These are phyloP conservation scores for Dactylellina leptospora DNA, from an alignment of 2,329 filamentous ascomycete species.

Conservation along the genomic window DNA sequence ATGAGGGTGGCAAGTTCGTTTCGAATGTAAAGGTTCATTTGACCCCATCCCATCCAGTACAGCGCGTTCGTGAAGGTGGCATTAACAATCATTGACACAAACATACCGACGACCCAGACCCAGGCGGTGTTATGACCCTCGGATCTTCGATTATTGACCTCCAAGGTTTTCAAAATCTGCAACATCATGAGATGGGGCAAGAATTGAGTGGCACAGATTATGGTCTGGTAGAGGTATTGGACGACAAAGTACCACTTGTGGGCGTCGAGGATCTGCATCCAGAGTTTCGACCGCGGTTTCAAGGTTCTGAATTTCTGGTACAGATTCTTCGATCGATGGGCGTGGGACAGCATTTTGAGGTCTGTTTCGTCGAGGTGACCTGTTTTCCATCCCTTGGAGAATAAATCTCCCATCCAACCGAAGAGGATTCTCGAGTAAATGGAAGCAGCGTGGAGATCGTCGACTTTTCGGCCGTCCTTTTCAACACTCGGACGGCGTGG, in stretches of 20 bases:
- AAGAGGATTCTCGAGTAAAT: conserved; percentile 27
- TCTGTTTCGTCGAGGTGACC: conserved; percentile 51
- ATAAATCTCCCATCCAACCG: conserved; percentile 30
- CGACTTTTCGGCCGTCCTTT: conserved; percentile 38
- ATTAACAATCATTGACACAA: conserved; percentile 67
- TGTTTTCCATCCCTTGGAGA: conserved; percentile 39
- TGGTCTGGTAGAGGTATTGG: conserved; percentile 53
- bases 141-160: conserved; percentile 65
- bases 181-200: conserved; percentile 75
- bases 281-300: conserved; percentile 26
- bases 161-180: conserved; percentile 72
- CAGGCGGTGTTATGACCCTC: conserved; percentile 66
- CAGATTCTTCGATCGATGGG: conserved; percentile 28
- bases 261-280: conserved; percentile 41
- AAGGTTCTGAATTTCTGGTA: conserved; percentile 27
- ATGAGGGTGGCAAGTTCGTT: conserved; percentile 76
- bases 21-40: conserved; percentile 67
- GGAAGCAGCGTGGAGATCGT: conserved; percentile 32
- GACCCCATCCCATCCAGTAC: conserved; percentile 37
- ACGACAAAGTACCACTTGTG: conserved; percentile 55
- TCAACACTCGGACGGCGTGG: conserved; percentile 43
- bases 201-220: conserved; percentile 64
- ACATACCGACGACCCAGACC: conserved; percentile 74
- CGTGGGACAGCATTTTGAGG: conserved; percentile 26
- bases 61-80: conserved; percentile 22